Percentiles rank a stretch among this genome's conserved stretches.
Evolutionary conservation across 306 rosid genomes (phyloP).

Genomic region (Cicer cuneatum): DNA sequence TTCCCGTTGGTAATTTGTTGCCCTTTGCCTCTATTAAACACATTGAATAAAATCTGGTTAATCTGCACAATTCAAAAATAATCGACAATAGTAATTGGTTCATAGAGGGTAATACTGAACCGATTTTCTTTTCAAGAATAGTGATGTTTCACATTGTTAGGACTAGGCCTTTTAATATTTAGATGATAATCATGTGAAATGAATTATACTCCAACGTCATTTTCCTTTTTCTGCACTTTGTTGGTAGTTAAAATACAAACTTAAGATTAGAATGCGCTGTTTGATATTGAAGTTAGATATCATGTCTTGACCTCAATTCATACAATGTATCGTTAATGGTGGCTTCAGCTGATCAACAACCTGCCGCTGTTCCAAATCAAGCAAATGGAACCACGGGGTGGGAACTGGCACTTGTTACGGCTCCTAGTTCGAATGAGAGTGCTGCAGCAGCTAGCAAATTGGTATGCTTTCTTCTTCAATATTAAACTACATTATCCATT

Average conservation of each 20-base stretch:
- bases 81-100: constrained; percentile 18
- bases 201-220: constrained; percentile 14
- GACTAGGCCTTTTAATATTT: background rate
- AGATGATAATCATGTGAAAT: constrained; percentile 2
- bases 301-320: background rate
- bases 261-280: constrained; percentile 1
- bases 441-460: constrained; percentile 77
- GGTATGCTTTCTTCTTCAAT: constrained; percentile 55
- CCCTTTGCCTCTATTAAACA: constrained; percentile 36
- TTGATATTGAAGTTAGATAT: constrained; percentile 17
- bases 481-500: background rate
- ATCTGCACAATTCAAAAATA: constrained; percentile 18
- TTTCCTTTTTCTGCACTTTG: constrained; percentile 16
- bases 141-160: constrained; percentile 27
- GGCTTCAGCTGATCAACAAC: constrained; percentile 71
- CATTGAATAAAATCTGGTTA: constrained; percentile 19
- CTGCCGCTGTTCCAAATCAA: constrained; percentile 63
- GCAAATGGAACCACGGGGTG: constrained; percentile 85
- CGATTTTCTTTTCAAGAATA: constrained; percentile 41
- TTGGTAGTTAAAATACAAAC: background rate
- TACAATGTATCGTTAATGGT: constrained; percentile 38
- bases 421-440: constrained; percentile 95
- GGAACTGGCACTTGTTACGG: constrained; percentile 97
- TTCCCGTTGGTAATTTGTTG: constrained; percentile 69
- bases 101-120: constrained; percentile 17